Conservation (phyloP, 129 eudicot genomes). For the Centella asiatica region DNA sequence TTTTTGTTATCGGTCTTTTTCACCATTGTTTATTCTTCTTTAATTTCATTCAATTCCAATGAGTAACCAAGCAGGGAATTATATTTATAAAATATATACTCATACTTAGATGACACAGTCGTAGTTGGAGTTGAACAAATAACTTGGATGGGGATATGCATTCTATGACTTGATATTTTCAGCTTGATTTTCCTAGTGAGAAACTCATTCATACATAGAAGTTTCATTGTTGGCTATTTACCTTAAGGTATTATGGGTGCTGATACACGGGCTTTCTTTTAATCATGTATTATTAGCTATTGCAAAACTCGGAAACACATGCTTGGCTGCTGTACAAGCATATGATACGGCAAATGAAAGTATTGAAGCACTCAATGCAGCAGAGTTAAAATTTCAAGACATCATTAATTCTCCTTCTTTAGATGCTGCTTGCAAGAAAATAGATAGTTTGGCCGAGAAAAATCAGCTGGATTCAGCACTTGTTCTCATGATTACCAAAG, state of each 20-base stretch:
- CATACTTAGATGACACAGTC: no score
- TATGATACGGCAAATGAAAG: conserved; percentile 70
- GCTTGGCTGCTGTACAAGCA: conserved; percentile 72
- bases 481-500: conserved; percentile 64
- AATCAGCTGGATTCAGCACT: conserved; percentile 69
- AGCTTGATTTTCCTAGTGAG: not conserved
- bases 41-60: no score
- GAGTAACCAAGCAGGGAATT: no score
- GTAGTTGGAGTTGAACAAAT: not conserved
- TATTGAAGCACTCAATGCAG: conserved; percentile 72
- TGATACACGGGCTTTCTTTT: not conserved
- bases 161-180: not conserved
- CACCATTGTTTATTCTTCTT: no score
- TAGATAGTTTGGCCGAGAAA: conserved; percentile 67
- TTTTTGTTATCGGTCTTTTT: no score
- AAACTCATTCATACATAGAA: not conserved
- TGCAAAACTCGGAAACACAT: conserved; percentile 50
- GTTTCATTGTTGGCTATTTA: not conserved
- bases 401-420: conserved; percentile 77
- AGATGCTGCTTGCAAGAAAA: conserved; percentile 75
- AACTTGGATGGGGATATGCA: not conserved
- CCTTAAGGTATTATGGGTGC: conserved; percentile 1
- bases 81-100: no score
- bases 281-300: conserved; percentile 30
- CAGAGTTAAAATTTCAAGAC: conserved; percentile 76